phyloP scores from a whole-genome alignment of 1,284 basidiomycete species.

The Tylopilus sp. region DNA sequence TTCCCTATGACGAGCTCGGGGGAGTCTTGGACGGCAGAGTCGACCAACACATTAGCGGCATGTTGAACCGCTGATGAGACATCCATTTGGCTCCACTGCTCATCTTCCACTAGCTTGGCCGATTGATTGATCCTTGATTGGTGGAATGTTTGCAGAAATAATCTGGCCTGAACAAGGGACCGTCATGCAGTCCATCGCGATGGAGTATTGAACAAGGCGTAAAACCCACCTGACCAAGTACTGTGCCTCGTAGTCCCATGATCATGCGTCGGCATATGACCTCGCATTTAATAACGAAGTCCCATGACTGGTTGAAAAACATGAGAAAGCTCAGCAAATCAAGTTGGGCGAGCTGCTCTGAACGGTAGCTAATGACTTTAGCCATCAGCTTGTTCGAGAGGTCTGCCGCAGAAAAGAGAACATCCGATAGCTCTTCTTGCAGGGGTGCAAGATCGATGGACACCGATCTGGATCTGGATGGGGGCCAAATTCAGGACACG shows the following conservation, averaged over 20 bases:
- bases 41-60: conserved; percentile 71
- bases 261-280: conserved; percentile 86
- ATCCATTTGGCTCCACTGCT: conserved; percentile 81
- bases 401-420: conserved; percentile 78
- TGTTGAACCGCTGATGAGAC: conserved; percentile 66
- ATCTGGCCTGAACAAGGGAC: conserved; percentile 60
- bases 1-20: conserved; percentile 53
- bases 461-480: conserved; percentile 34
- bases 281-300: conserved; percentile 86
- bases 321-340: conserved; percentile 73
- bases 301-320: conserved; percentile 84
- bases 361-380: conserved; percentile 71
- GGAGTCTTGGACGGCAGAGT: conserved; percentile 80
- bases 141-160: conserved; percentile 86
- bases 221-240: conserved; percentile 67
- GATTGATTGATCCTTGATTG: conserved; percentile 77
- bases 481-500: conserved; percentile 11
- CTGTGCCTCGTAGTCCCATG: conserved; percentile 80
- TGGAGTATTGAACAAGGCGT: not conserved
- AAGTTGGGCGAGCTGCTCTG: conserved; percentile 75
- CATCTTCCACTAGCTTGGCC: conserved; percentile 89
- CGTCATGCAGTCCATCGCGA: not conserved
- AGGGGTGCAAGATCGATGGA: conserved; percentile 43
- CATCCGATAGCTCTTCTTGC: conserved; percentile 64
- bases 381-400: conserved; percentile 80